Percentiles rank a stretch among this genome's conserved stretches.
These are phyloP conservation scores for Panellus pusillus DNA, from an alignment of 768 basidiomycete species.

Conservation along the genomic window DNA sequence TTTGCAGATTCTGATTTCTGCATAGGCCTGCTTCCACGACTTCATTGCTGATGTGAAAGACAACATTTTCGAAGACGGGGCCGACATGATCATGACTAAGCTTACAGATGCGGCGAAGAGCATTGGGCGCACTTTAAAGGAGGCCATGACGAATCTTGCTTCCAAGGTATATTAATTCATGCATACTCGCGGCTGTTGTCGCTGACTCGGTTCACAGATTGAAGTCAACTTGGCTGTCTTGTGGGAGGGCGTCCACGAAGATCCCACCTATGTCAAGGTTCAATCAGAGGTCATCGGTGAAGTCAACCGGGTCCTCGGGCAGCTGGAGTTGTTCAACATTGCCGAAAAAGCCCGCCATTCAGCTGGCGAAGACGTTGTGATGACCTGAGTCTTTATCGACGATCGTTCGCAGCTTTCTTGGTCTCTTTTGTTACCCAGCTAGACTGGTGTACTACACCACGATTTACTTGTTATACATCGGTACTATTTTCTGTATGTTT, in stretches of 20 bases:
- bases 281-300: conserved; percentile 40
- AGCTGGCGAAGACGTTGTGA: neutral
- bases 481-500: neutral
- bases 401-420: too few relatives aligned
- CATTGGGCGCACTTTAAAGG: conserved; percentile 49
- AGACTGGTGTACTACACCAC: conserved; percentile 10
- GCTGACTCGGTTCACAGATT: conserved; percentile 29
- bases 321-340: conserved; percentile 44
- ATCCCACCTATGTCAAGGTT: conserved; percentile 42
- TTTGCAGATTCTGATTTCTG: neutral
- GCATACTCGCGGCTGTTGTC: neutral
- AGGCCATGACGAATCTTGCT: conserved; percentile 49
- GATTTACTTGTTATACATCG: too few relatives aligned
- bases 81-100: conserved; percentile 48
- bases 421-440: neutral
- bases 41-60: conserved; percentile 45
- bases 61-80: conserved; percentile 52
- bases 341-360: conserved; percentile 32
- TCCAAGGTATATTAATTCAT: conserved; percentile 42
- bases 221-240: conserved; percentile 59
- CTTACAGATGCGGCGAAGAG: conserved; percentile 48
- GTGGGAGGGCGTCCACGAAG: conserved; percentile 56
- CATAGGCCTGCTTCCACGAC: conserved; percentile 47
- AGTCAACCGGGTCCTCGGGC: conserved; percentile 39
- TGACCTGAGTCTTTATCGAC: conserved; percentile 5